Evolutionary conservation across 176 grass and related monocot species (phyloP).

Genomic region (Secale cereale): DNA sequence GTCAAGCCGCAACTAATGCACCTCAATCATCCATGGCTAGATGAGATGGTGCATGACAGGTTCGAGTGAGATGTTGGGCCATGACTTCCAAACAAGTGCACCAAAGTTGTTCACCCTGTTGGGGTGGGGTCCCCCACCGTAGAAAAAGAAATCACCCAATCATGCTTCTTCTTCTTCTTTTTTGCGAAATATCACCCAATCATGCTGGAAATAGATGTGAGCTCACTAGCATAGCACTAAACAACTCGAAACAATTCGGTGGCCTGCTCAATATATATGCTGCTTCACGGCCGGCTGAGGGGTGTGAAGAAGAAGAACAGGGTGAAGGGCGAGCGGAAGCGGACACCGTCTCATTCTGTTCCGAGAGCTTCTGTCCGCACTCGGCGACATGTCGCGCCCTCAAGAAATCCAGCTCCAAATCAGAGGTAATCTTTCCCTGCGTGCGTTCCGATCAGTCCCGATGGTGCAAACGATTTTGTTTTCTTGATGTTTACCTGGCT

Average conservation of each 20-base stretch:
- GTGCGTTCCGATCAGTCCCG: not conserved
- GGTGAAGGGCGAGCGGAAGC: not conserved
- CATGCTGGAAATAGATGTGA: not conserved
- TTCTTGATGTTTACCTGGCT: not conserved
- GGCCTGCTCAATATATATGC: slow-evolving; percentile 19
- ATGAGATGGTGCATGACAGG: not conserved
- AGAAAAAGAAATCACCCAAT: not conserved
- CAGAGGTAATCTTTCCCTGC: slow-evolving; percentile 21
- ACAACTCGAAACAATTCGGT: not conserved
- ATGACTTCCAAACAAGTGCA: not conserved
- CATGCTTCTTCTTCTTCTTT: too few species aligned
- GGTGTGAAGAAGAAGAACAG: not conserved
- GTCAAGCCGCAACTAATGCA: not conserved
- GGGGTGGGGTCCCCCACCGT: not conserved
- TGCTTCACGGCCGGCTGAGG: not conserved
- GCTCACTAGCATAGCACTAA: not conserved
- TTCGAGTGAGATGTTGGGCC: not conserved
- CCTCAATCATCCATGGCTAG: slow-evolving; percentile 30
- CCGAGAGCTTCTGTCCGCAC: too few species aligned
- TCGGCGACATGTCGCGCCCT: slow-evolving; percentile 35
- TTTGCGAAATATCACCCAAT: not conserved
- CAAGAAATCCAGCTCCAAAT: slow-evolving; percentile 57
- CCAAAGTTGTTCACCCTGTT: not conserved
- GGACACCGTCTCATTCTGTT: not conserved
- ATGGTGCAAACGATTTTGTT: not conserved